Percentiles rank a stretch among this genome's conserved stretches.
Evolutionary conservation across 176 grass and related monocot species (phyloP).

Genomic region (Avena eriantha): DNA sequence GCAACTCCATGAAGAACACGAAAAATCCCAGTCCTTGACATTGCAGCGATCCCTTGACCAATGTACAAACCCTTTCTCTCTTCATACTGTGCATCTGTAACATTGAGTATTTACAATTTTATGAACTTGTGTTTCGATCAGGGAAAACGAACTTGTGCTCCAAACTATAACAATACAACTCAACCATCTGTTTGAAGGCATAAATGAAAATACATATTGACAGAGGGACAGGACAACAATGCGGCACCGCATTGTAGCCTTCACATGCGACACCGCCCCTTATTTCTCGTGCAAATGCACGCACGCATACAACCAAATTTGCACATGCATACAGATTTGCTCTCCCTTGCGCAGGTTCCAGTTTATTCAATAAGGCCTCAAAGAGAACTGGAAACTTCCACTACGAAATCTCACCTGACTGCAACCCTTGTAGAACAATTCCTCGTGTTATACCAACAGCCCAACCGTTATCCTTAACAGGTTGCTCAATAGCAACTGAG

Average conservation of each 20-base stretch:
- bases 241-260: neutral
- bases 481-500: constrained; percentile 83
- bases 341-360: too few relatives aligned
- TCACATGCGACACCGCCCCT: neutral
- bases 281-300: neutral
- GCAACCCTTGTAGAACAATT: constrained; percentile 72
- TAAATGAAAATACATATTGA: constrained; percentile 29
- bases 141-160: constrained; percentile 14
- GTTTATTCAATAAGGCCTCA: too few relatives aligned
- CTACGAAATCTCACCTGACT: constrained; percentile 60
- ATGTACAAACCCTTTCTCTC: constrained; percentile 88
- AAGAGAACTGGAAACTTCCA: constrained; percentile 8
- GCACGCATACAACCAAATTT: neutral
- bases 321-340: too few relatives aligned
- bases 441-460: constrained; percentile 90
- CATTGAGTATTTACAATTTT: constrained; percentile 34
- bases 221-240: neutral
- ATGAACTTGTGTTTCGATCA: constrained; percentile 21
- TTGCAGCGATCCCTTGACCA: constrained; percentile 72
- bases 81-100: constrained; percentile 82
- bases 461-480: constrained; percentile 62
- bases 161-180: neutral
- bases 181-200: constrained; percentile 1
- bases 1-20: constrained; percentile 85
- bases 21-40: constrained; percentile 93